Evolutionary conservation across 345 rosid genomes (phyloP), one percentile per base, ranked within the genome.

Genomic region (Balakata baccata): DNA sequence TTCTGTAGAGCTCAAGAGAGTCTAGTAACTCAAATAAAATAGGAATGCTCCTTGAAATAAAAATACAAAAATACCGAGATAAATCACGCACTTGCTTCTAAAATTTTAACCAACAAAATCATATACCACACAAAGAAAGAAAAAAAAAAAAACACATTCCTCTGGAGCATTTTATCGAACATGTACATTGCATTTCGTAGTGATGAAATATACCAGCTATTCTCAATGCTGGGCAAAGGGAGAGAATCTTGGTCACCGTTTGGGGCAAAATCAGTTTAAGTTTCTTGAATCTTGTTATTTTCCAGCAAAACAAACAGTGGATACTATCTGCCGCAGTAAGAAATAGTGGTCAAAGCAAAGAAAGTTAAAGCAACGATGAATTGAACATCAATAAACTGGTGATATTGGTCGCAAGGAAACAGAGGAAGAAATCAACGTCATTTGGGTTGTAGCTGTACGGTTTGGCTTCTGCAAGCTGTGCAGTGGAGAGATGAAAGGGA

Each of bases 111-210:
- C 37, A 20, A 54, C 37, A 38, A 38, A 25, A 13, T 53, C 17
- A 29, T 39, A 13, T 3, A 50, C 13, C 14, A 53, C 9, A 29
- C 1, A 29, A 29, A 29, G 34, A 29, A n/a, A 29, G 16, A 7
- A 0, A 7, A 4, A 50, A 1, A 1, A 49, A 65, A 38, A 17
- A 18, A 47, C 34, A 13, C 67, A 41, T 29, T n/a, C 45, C 59
- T 37, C 41, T 75, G 66, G 46, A 50, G 23, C 77, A 71, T 80
- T 71, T 53, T 41, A 80, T 67, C 71, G 38, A 80, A 64, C 79
- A 75, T 11, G 25, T 52, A 65, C 6, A 11, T 4, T 38, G 52
- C 76, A 51, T 7, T 20, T 20, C 2, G 11, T 1, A 66, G 6
- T 5, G n/a, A 13, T 11, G 22, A n/a, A 22, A 4, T 18, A 54